Percentiles rank a stretch among this genome's conserved stretches.
Evolutionary conservation across 352 stramenopile species (phyloP).

Genomic region (Pilasporangium apinafurcum): DNA sequence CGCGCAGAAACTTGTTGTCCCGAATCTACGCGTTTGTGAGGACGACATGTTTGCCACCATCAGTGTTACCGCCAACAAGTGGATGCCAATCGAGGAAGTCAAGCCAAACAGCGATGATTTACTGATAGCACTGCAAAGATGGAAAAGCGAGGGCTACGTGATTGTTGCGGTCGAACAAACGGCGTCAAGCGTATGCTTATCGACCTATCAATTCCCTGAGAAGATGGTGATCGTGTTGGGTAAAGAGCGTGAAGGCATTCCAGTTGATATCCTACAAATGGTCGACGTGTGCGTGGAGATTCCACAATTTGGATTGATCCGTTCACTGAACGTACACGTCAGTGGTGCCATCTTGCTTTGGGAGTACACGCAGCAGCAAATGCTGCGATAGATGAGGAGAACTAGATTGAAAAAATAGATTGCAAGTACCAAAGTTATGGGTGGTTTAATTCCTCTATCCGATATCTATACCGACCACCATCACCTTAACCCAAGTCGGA

Average conservation of each 20-base stretch:
- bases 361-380: conserved; percentile 93
- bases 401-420: too few species aligned
- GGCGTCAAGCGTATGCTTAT: conserved; percentile 85
- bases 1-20: conserved; percentile 84
- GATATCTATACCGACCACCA: too few species aligned
- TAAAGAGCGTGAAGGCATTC: conserved; percentile 96
- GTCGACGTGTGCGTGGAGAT: conserved; percentile 98
- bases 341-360: conserved; percentile 93
- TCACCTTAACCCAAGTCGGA: too few species aligned
- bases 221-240: conserved; percentile 94
- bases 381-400: conserved; percentile 9
- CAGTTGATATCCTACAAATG: conserved; percentile 90
- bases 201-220: conserved; percentile 76
- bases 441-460: too few species aligned
- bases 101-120: conserved; percentile 32
- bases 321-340: conserved; percentile 97
- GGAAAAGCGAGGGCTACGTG: conserved; percentile 85
- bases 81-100: conserved; percentile 92
- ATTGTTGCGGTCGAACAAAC: conserved; percentile 95
- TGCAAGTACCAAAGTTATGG: too few species aligned
- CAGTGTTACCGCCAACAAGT: conserved; percentile 91
- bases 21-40: conserved; percentile 75
- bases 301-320: conserved; percentile 95
- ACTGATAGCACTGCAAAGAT: conserved; percentile 27
- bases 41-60: conserved; percentile 90